Base-by-base conservation (phyloP, 2,329 filamentous ascomycete genomes). In the Annulohypoxylon truncatum region DNA sequence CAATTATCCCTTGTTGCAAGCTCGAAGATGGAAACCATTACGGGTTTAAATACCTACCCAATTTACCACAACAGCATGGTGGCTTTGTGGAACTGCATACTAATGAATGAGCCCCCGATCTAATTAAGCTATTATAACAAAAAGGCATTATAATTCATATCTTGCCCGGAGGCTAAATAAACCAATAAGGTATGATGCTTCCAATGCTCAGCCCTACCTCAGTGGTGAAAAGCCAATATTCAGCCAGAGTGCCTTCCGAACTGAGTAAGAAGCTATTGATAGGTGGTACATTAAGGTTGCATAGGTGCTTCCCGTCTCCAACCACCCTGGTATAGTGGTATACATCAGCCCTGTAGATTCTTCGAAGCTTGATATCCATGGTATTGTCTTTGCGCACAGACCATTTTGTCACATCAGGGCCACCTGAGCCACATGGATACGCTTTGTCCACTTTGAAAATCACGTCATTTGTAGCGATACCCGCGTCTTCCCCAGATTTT, bases 381-480 rank as follows among this genome's bases (percentile, higher is more conserved):
- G 47, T 6, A 46, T 54, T 26, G 33, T 58, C 54, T 59, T 66
- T 50, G 59, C 47, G 18, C 44, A 55, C 29, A 18, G 38, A n/a
- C 48, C 38, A 31, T 20, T 8, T 24, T 13, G 53, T 47, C 20
- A 31, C 38, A 48, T 46, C 28, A 29, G 42, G 22, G 38, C 15
- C 15, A 38, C 35, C 18, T 42, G 13, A 18, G 18, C 38, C 15
- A 42, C 15, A 22, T 42, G 38, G 38, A 20, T 20, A 46, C 60
- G 66, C 70, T 71, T 71, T 71, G 68, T 69, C 61, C 64, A 67
- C 46, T 46, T 61, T 29, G 48, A 26, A 59, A 73, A 75, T 72
- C 72, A 75, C 73, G 73, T 75, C 72, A 75, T 75, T 38, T 57
- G 20, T 55, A 69, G 68, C 61, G 67, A 68, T 64, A 69, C 64